Percentiles rank a stretch among this genome's conserved stretches.
Evolutionary conservation across 208 protist species (phyloP).

Genomic region (Crithidia sp.): DNA sequence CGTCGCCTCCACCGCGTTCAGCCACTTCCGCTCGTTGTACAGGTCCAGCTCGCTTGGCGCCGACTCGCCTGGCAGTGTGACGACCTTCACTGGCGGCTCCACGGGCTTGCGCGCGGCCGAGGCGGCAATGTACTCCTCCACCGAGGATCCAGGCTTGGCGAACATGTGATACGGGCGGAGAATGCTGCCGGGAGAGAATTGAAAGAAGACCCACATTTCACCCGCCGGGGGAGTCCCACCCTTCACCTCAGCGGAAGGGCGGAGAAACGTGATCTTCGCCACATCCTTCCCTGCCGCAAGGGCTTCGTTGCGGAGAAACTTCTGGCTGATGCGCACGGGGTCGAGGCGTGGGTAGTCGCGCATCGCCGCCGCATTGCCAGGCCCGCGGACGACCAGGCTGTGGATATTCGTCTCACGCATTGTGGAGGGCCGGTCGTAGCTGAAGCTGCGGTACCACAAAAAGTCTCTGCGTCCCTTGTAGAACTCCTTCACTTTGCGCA

Average conservation of each 20-base stretch:
- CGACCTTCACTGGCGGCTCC: conserved; percentile 60
- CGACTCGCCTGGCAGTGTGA: conserved; percentile 68
- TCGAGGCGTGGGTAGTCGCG: conserved; percentile 71
- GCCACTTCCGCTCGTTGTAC: conserved; percentile 85
- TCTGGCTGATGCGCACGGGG: conserved; percentile 86
- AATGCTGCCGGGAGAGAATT: conserved; percentile 75
- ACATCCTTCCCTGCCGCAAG: conserved; percentile 64
- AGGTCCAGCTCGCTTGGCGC: conserved; percentile 78
- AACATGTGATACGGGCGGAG: conserved; percentile 86
- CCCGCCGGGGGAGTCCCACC: conserved; percentile 29
- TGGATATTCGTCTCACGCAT: conserved; percentile 41
- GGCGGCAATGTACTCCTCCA: conserved; percentile 80
- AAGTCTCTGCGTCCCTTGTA: conserved; percentile 81
- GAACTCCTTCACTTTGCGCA: conserved; percentile 87
- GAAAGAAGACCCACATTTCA: conserved; percentile 90
- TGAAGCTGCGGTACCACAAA: conserved; percentile 82
- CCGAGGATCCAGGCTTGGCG: conserved; percentile 65
- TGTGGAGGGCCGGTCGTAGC: conserved; percentile 51
- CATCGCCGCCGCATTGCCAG: conserved; percentile 18
- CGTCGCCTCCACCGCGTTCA: conserved; percentile 61
- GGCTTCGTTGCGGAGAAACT: conserved; percentile 65
- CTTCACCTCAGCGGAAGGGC: conserved; percentile 28
- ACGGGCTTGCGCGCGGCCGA: conserved; percentile 35
- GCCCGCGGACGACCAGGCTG: conserved; percentile 36
- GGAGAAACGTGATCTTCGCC: conserved; percentile 76